phyloP scores from a whole-genome alignment of 2,329 filamentous ascomycete species.

The Clarireedia paspali region DNA sequence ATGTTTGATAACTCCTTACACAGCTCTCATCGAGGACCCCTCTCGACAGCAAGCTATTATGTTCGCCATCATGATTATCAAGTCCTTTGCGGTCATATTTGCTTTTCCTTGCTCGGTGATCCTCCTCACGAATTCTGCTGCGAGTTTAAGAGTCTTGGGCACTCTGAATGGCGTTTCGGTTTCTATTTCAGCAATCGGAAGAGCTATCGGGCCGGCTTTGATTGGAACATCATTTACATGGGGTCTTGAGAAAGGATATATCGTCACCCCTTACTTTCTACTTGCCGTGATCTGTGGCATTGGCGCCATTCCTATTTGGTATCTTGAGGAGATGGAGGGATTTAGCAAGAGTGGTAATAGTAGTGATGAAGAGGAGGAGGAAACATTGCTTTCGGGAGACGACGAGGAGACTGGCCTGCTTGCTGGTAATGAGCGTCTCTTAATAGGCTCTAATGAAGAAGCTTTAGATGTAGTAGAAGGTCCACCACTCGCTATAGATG shows the following conservation, averaged over 20 bases:
- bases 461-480: constrained; percentile 17
- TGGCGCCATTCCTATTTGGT: constrained; percentile 65
- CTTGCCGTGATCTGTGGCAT: constrained; percentile 56
- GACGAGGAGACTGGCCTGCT: constrained; percentile 16
- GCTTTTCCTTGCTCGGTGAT: constrained; percentile 88
- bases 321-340: constrained; percentile 67
- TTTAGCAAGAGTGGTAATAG: constrained; percentile 38
- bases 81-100: constrained; percentile 70
- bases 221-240: constrained; percentile 66
- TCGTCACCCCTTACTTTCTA: constrained; percentile 76
- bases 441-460: constrained; percentile 19
- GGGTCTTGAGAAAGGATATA: constrained; percentile 68
- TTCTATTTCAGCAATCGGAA: constrained; percentile 69
- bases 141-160: constrained; percentile 67
- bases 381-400: constrained; percentile 12
- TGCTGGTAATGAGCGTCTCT: constrained; percentile 15
- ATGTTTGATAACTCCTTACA: constrained; percentile 78
- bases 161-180: constrained; percentile 90
- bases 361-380: constrained; percentile 29
- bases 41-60: constrained; percentile 51
- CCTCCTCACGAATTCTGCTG: constrained; percentile 79
- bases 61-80: constrained; percentile 61
- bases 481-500: constrained; percentile 6
- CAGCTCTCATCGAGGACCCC: constrained; percentile 49
- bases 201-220: constrained; percentile 70